Percentiles rank a stretch among this genome's conserved stretches.
phyloP scores from a whole-genome alignment of 805 yeast genomes.

The Wickerhamiella azymoides region DNA sequence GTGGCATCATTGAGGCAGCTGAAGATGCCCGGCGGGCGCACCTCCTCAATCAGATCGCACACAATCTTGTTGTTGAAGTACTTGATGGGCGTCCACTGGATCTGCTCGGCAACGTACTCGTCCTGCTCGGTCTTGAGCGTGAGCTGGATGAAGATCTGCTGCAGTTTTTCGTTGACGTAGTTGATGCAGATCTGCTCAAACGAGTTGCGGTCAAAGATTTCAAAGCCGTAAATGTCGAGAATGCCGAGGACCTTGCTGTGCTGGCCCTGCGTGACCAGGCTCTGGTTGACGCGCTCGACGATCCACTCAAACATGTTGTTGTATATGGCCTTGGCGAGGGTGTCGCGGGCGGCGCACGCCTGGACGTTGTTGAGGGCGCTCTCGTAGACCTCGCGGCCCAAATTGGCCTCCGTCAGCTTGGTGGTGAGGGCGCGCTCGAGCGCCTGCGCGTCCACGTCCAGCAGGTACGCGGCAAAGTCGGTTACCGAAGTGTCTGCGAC shows the following conservation, averaged over 20 bases:
- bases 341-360: constrained; percentile 85
- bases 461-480: constrained; percentile 79
- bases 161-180: constrained; percentile 89
- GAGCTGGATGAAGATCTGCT: constrained; percentile 90
- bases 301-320: constrained; percentile 93
- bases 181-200: constrained; percentile 93
- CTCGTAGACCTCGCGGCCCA: constrained; percentile 79
- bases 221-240: constrained; percentile 91
- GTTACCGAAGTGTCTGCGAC: constrained; percentile 83
- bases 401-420: constrained; percentile 73
- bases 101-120: constrained; percentile 88
- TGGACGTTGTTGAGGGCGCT: constrained; percentile 85
- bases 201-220: constrained; percentile 86
- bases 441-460: constrained; percentile 60
- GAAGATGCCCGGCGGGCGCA: constrained; percentile 91
- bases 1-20: constrained; percentile 94
- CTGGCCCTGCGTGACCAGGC: constrained; percentile 42
- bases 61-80: constrained; percentile 93
- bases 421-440: constrained; percentile 58
- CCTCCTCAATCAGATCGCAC: constrained; percentile 88
- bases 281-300: constrained; percentile 74
- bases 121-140: constrained; percentile 96
- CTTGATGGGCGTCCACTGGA: constrained; percentile 94
- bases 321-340: constrained; percentile 87
- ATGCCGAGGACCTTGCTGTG: constrained; percentile 63